These are phyloP conservation scores for Solanum chmielewskii DNA, from an alignment of 257 asterid genomes.

Conservation along the genomic window DNA sequence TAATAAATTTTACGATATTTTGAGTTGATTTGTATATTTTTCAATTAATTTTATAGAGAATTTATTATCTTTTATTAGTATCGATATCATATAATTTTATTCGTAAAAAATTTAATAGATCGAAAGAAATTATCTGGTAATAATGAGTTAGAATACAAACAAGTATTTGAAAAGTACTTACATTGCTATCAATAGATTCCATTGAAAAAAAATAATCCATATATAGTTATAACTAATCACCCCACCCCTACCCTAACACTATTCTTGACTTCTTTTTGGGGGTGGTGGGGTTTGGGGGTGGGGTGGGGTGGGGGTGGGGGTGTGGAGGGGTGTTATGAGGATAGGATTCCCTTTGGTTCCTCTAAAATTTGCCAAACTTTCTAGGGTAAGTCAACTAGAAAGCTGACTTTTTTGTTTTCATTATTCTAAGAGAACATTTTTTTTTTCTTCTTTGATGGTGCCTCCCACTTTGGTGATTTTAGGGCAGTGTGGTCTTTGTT, in stretches of 20 bases:
- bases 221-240: background rate
- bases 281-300: background rate
- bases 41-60: background rate
- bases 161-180: background rate
- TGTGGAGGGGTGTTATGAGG: background rate
- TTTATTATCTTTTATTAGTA: background rate
- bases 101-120: background rate
- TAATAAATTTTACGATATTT: background rate
- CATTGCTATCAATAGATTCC: background rate
- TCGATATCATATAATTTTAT: background rate
- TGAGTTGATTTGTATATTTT: background rate
- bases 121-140: background rate
- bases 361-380: conserved; percentile 55
- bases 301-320: background rate
- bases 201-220: background rate
- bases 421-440: background rate
- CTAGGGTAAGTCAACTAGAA: conserved; percentile 79
- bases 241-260: background rate
- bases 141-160: background rate
- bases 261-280: conserved; percentile 17
- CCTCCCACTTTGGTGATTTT: conserved; percentile 19
- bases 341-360: conserved; percentile 60
- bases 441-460: conserved; percentile 11
- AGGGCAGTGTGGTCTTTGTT: conserved; percentile 5
- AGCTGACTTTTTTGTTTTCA: conserved; percentile 21